These are phyloP conservation scores for Starmerella davenportii DNA, from an alignment of 805 yeast genomes.

Conservation along the genomic window DNA sequence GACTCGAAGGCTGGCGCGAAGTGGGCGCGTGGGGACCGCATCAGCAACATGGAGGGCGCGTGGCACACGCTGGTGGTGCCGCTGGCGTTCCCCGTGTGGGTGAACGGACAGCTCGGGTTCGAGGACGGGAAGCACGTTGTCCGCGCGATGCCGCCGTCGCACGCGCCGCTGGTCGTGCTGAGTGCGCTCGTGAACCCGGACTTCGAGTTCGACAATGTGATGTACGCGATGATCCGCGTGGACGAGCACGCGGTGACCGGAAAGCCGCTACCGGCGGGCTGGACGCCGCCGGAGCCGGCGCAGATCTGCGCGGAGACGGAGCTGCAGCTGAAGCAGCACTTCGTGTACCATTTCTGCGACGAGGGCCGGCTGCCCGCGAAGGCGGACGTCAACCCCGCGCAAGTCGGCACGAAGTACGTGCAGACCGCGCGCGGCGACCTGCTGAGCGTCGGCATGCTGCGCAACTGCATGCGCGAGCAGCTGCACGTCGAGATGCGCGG, in stretches of 20 bases:
- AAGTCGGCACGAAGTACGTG: not conserved
- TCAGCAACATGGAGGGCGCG: conserved; percentile 13
- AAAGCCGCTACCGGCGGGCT: not conserved
- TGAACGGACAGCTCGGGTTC: conserved; percentile 10
- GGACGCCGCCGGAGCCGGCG: conserved; percentile 1
- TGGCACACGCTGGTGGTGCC: conserved; percentile 13
- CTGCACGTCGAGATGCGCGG: conserved; percentile 8
- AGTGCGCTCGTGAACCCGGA: conserved; percentile 17
- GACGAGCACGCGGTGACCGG: conserved; percentile 4
- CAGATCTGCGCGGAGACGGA: conserved; percentile 6
- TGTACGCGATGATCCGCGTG: conserved; percentile 8
- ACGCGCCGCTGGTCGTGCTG: conserved; percentile 8
- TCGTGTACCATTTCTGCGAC: conserved; percentile 6
- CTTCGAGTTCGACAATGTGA: conserved; percentile 12
- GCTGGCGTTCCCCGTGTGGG: conserved; percentile 9
- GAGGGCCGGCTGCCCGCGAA: conserved; percentile 1
- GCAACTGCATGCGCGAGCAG: conserved; percentile 7
- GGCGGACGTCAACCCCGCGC: not conserved
- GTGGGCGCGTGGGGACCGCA: conserved; percentile 8
- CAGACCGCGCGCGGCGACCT: not conserved
- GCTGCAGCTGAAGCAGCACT: conserved; percentile 4
- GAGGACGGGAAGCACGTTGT: conserved; percentile 6
- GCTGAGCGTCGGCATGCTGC: conserved; percentile 9
- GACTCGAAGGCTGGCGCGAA: conserved; percentile 8
- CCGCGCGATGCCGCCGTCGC: conserved; percentile 2